Base-by-base conservation (phyloP, 371 early-diverging fungal species). In the Dichotomocladium elegans region DNA sequence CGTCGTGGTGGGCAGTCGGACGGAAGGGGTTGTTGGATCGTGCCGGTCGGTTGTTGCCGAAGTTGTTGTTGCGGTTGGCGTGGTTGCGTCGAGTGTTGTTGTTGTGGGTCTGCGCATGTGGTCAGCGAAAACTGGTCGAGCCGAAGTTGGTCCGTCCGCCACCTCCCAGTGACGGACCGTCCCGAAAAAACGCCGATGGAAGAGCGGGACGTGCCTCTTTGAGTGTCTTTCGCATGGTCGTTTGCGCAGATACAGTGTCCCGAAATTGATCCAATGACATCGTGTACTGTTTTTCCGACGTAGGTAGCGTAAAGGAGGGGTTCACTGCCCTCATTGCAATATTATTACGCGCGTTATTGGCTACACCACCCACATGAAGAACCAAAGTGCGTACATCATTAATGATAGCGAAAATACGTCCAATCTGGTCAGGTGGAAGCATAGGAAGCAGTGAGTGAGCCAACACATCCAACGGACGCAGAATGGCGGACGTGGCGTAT, bases 291-390 rank as follows among this genome's bases (percentile, higher is more conserved):
- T 15, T 12, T 8, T 41, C n/a, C 4, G 11, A 8, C 6, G 28
- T 2, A 14, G 40, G 41, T 26, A 21, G 22, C n/a, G n/a, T n/a
- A n/a, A n/a, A n/a, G n/a, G n/a, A n/a, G n/a, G n/a, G n/a, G n/a
- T n/a, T n/a, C n/a, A 49, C 19, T 0, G 61, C 50, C 0, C 58
- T 47, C 0, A 60, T 15, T 17, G 61, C 58, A 0, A 65, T 30
- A 21, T 60, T 46, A 21, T 58, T 51, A 4, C 58, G 41, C 0
- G 26, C 26, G 1, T 33, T 29, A 11, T 37, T 65, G 17, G 53
- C 35, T 1, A 47, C 30, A 7, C 55, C 42, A 10, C 45, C 47
- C 2, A 51, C 14, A 45, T 57, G 42, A 0, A 60, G 41, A 0
- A 61, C 2, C 3, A 61, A 53, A 1, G 25, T n/a, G n/a, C n/a